Evolutionary conservation across 352 stramenopile genomes (phyloP).

Genomic region (Globisporangium cystogenes): DNA sequence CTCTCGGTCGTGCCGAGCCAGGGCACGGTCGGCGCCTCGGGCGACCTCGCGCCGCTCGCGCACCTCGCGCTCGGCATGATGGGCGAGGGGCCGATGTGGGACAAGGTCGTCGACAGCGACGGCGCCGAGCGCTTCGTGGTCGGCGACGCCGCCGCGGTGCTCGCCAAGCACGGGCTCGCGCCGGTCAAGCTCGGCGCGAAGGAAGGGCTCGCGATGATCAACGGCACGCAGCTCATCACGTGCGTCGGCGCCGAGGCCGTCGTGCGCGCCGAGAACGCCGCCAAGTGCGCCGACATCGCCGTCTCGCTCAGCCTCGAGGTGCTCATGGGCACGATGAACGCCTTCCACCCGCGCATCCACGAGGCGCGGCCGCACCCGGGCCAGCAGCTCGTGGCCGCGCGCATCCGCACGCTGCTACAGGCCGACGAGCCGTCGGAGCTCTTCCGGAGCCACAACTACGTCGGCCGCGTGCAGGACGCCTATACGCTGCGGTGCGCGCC

Average conservation of each 20-base stretch:
- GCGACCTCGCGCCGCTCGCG: constrained; percentile 80
- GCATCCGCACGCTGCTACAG: constrained; percentile 78
- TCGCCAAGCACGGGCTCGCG: constrained; percentile 63
- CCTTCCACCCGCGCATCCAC: constrained; percentile 87
- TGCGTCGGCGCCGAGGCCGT: constrained; percentile 78
- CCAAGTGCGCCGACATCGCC: constrained; percentile 72
- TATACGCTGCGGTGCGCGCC: constrained; percentile 88
- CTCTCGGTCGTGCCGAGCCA: constrained; percentile 80
- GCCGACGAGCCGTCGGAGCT: constrained; percentile 75
- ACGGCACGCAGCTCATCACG: constrained; percentile 89
- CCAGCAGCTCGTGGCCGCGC: constrained; percentile 71
- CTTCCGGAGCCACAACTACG: constrained; percentile 86
- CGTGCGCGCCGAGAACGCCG: constrained; percentile 71
- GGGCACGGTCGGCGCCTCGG: constrained; percentile 85
- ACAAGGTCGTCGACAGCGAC: constrained; percentile 51
- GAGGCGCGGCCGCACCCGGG: constrained; percentile 76
- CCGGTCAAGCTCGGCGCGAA: constrained; percentile 82
- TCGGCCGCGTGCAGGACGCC: constrained; percentile 85
- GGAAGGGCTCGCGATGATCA: constrained; percentile 90
- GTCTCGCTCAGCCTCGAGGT: constrained; percentile 81
- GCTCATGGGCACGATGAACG: constrained; percentile 84
- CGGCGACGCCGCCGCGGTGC: constrained; percentile 48
- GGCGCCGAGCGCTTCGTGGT: constrained; percentile 39
- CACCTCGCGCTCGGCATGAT: constrained; percentile 89
- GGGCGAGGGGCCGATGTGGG: constrained; percentile 85